Conservation (phyloP, 108 stramenopile genomes). For the Fistulifera solaris region DNA sequence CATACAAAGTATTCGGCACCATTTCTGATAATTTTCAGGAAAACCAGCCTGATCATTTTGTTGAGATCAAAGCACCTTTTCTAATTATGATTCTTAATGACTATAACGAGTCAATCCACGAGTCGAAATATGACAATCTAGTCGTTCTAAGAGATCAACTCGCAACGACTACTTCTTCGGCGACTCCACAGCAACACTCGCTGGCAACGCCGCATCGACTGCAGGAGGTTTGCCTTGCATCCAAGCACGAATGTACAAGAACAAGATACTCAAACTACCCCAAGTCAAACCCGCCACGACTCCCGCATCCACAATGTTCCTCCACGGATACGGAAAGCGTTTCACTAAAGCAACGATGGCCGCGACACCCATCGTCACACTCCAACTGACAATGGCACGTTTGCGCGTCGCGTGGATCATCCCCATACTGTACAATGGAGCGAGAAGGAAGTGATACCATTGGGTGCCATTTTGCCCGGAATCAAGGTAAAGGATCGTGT, state of each 20-base stretch:
- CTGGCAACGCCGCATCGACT: constrained; percentile 36
- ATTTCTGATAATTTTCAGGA: too few relatives aligned
- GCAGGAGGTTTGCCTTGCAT: constrained; percentile 48
- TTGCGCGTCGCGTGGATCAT: constrained; percentile 87
- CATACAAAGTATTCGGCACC: too few relatives aligned
- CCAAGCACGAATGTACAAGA: constrained; percentile 53
- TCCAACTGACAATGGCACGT: constrained; percentile 81
- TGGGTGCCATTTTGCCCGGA: constrained; percentile 22
- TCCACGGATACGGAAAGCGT: constrained; percentile 77
- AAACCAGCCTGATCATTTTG: too few relatives aligned
- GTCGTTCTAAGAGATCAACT: too few relatives aligned
- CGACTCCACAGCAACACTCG: too few relatives aligned
- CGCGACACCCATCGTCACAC: constrained; percentile 76
- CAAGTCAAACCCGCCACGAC: constrained; percentile 88
- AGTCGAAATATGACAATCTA: too few relatives aligned
- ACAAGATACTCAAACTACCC: constrained; percentile 72
- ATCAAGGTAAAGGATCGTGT: constrained; percentile 78
- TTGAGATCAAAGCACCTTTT: too few relatives aligned
- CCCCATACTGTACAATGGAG: constrained; percentile 91
- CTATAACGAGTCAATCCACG: too few relatives aligned
- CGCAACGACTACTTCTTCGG: not conserved
- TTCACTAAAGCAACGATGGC: constrained; percentile 86
- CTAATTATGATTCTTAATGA: too few relatives aligned
- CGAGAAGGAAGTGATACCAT: constrained; percentile 56
- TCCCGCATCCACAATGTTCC: constrained; percentile 92